phyloP scores from a whole-genome alignment of 257 asterid species.

The Nicotiana tabacum region DNA sequence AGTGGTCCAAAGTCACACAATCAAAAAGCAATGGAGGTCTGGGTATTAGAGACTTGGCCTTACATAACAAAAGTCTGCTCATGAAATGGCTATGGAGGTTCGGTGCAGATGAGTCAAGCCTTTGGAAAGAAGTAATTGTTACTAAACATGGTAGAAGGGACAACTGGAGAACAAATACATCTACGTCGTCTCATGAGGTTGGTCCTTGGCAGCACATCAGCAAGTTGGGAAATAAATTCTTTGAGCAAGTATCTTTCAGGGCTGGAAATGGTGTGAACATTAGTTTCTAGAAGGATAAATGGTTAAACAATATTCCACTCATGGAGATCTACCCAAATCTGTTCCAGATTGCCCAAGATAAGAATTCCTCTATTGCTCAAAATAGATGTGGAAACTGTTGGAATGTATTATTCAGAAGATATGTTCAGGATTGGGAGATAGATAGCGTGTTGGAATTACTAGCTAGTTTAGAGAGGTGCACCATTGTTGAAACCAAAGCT shows the following conservation, averaged over 20 bases:
- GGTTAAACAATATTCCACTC: not conserved
- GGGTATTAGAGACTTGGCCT: not conserved
- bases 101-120: not conserved
- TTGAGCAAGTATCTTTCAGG: not conserved
- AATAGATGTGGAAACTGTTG: too few species aligned
- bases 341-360: too few species aligned
- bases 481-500: too few species aligned
- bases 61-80: too few species aligned
- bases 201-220: not conserved
- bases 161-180: not conserved
- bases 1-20: too few species aligned
- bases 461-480: too few species aligned
- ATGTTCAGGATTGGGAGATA: too few species aligned
- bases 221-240: not conserved
- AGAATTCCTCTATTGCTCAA: too few species aligned
- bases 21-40: not conserved
- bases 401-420: too few species aligned
- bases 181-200: not conserved
- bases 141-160: not conserved
- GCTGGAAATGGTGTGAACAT: not conserved
- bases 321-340: not conserved
- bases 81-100: not conserved
- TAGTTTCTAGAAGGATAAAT: not conserved
- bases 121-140: not conserved
- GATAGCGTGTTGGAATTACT: too few species aligned